Evolutionary conservation across 2,329 filamentous ascomycete species (phyloP).

Genomic region (Esteya vermicola): DNA sequence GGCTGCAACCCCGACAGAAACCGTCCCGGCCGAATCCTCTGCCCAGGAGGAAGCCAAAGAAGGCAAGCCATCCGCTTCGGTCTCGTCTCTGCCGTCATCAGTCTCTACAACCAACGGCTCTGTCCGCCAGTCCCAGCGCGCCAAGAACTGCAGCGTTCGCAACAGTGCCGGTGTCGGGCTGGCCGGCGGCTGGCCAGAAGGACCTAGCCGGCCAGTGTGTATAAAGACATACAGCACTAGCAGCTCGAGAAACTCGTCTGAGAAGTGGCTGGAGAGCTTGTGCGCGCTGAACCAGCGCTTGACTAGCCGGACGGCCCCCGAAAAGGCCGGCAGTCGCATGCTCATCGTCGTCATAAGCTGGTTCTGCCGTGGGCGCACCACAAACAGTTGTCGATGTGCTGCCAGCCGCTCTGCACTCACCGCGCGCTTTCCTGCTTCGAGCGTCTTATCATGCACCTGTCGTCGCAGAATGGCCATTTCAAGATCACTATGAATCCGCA

Average conservation of each 20-base stretch:
- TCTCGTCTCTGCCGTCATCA: too few relatives aligned
- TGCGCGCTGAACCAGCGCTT: constrained; percentile 87
- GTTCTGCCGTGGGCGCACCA: constrained; percentile 62
- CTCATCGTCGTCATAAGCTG: constrained; percentile 69
- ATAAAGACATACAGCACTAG: constrained; percentile 67
- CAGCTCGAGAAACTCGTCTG: constrained; percentile 73
- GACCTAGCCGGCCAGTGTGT: too few relatives aligned
- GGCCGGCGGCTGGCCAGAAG: constrained; percentile 66
- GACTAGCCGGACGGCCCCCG: constrained; percentile 65
- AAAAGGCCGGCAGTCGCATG: constrained; percentile 67
- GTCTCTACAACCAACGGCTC: constrained; percentile 73
- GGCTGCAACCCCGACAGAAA: constrained; percentile 15
- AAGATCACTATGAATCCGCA: constrained; percentile 79
- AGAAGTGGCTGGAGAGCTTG: constrained; percentile 62
- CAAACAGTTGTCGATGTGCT: constrained; percentile 55
- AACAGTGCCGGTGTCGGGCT: constrained; percentile 69
- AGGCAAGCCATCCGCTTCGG: too few relatives aligned
- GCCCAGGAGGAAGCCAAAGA: too few relatives aligned
- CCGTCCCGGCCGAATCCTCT: neutral
- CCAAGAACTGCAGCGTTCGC: constrained; percentile 63
- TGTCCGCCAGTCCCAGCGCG: constrained; percentile 82
- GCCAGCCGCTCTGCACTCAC: constrained; percentile 56
- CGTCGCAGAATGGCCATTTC: constrained; percentile 70
- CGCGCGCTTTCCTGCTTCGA: constrained; percentile 51
- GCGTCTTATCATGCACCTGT: constrained; percentile 58